Conservation (phyloP, 2,329 filamentous ascomycete genomes). For the Exophiala spinifera region DNA sequence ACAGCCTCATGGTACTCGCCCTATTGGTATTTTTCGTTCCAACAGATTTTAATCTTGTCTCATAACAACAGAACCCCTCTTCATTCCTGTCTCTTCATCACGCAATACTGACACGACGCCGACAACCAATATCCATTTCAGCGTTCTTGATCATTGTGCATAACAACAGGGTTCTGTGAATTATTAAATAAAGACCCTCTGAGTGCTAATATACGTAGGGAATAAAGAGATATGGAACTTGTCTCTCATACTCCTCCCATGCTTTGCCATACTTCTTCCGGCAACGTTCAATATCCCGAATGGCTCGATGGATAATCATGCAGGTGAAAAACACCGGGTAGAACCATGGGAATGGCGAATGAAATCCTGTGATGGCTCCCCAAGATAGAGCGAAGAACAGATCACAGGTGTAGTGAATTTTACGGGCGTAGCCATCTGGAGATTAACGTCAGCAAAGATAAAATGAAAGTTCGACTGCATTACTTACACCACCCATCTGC, state of each 20-base stretch:
- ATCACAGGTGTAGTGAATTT: slow-evolving; percentile 79
- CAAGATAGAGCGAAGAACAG: slow-evolving; percentile 73
- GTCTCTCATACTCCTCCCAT: slow-evolving; percentile 76
- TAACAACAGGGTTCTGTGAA: too few relatives aligned
- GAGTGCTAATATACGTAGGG: slow-evolving; percentile 48
- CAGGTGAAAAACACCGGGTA: slow-evolving; percentile 75
- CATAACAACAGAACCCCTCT: too few relatives aligned
- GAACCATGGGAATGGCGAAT: slow-evolving; percentile 83
- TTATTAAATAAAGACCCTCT: too few relatives aligned
- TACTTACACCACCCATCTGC: slow-evolving; percentile 77
- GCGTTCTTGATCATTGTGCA: too few relatives aligned
- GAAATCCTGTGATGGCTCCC: slow-evolving; percentile 78
- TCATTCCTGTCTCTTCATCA: too few relatives aligned
- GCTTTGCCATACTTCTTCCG: slow-evolving; percentile 75
- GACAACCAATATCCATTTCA: too few relatives aligned
- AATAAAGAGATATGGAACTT: slow-evolving; percentile 81
- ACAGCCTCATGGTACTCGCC: too few relatives aligned
- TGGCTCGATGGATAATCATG: slow-evolving; percentile 78
- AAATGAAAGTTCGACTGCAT: too few relatives aligned
- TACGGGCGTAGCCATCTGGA: slow-evolving; percentile 67
- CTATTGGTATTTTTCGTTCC: too few relatives aligned
- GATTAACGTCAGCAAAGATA: slow-evolving; percentile 24
- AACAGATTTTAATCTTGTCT: too few relatives aligned
- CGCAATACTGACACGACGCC: too few relatives aligned
- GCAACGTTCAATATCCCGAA: slow-evolving; percentile 72